phyloP scores from a whole-genome alignment of 208 protist species.

The Angomonas deanei region DNA sequence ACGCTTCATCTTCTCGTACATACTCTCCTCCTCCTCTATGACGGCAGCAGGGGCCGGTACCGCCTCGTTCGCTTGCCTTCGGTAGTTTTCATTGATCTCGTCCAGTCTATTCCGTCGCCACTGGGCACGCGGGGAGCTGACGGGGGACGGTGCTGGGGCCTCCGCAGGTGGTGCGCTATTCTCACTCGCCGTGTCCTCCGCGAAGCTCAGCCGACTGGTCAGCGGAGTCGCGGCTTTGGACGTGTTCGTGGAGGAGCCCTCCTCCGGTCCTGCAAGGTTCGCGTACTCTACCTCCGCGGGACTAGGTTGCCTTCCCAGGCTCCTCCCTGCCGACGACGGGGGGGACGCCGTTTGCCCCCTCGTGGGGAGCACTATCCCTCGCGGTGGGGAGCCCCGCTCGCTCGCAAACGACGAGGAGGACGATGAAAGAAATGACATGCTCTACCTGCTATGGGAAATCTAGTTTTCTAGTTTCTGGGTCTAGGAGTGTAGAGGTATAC shows the following conservation, averaged over 20 bases:
- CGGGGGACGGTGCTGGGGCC: background rate
- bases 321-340: too few species aligned
- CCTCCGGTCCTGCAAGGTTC: too few species aligned
- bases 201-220: background rate
- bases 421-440: background rate
- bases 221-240: background rate
- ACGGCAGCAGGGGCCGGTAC: too few species aligned
- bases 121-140: background rate
- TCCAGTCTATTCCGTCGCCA: background rate
- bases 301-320: too few species aligned
- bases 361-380: too few species aligned
- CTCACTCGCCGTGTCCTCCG: background rate
- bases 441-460: background rate
- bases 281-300: too few species aligned
- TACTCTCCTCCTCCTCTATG: background rate
- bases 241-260: background rate
- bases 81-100: background rate
- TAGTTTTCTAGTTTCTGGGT: background rate
- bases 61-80: background rate
- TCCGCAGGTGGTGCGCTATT: background rate
- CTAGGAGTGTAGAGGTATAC: background rate
- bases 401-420: background rate
- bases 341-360: too few species aligned
- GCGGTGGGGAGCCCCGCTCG: background rate
- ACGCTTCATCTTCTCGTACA: conserved; percentile 2